Evolutionary conservation across 1,284 basidiomycete species (phyloP), one percentile per base, ranked within the genome.

Genomic region (Mycena citricolor): DNA sequence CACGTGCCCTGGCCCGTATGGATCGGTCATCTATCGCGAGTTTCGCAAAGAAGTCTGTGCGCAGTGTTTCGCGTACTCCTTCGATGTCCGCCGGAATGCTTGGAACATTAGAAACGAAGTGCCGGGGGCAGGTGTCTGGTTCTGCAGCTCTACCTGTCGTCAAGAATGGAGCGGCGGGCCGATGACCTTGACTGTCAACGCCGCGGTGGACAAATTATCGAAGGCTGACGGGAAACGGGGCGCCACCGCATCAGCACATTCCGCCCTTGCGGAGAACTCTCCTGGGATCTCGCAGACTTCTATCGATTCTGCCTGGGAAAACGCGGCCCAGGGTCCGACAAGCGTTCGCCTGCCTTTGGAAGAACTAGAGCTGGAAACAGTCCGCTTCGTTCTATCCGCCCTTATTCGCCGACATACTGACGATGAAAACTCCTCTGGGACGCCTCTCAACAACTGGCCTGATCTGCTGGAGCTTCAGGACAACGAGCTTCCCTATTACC

Each of bases 41-140:
- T 83, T 82, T 52, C 69, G 78, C 34, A 80, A 76, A 57, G 81
- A 82, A 58, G 78, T 82, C 39, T 85, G 82, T 52, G 74, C 71
- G 10, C 65, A 74, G 55, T 85, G 82, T 59, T 83, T 80, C 57
- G 66, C 70, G 28, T 82, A 83, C 54, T 69, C 79, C 24, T 73
- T 74, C 45, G 78, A 77, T 39, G 58, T 61, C 28, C 56, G 62
- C 20, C 61, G 61, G 51, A 67, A 61, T 37, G 62, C 68, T 8
- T 78, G 77, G 77, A 67, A 55, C 32, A 57, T 76, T 51, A 67
- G 62, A 43, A 61, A 61, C 47, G 65, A 57, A 42, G 54, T 44
- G 10, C n/a, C n/a, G n/a, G 60, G 61, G 14, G 60, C 66, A 5
- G 72, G 74, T 0, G 62, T 76, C 8, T 78, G 72, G 69, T 83